Conservation (phyloP, 2,329 filamentous ascomycete genomes). For the Aspergillus japonicus region DNA sequence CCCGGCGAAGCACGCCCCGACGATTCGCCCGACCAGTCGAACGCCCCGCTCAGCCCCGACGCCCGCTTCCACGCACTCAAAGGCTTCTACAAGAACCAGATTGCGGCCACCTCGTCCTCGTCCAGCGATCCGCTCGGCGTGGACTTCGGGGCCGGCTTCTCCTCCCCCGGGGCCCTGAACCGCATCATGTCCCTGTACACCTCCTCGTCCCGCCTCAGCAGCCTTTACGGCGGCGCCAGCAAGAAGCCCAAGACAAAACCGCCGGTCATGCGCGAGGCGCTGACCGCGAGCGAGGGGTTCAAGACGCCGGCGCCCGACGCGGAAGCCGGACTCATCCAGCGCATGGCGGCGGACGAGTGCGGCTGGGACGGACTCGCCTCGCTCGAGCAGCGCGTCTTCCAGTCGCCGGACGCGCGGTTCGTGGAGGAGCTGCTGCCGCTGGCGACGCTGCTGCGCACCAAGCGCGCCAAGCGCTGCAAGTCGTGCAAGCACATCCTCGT, state of each 20-base stretch:
- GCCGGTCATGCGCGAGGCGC: conserved; percentile 77
- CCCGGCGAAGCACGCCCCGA: conserved; percentile 29
- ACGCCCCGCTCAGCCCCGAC: conserved; percentile 56
- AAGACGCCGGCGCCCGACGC: conserved; percentile 58
- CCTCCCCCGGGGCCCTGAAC: conserved; percentile 76
- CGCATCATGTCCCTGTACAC: conserved; percentile 93
- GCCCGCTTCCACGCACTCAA: conserved; percentile 73
- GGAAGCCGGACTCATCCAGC: conserved; percentile 61
- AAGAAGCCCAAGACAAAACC: conserved; percentile 68
- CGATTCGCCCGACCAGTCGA: conserved; percentile 34
- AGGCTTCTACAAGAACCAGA: conserved; percentile 77
- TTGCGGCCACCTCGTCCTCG: conserved; percentile 61
- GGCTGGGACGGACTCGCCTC: conserved; percentile 66
- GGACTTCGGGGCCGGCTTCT: conserved; percentile 51
- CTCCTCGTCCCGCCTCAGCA: conserved; percentile 52
- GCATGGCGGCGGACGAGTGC: conserved; percentile 51
- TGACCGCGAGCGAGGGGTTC: conserved; percentile 69
- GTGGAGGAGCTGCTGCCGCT: conserved; percentile 74
- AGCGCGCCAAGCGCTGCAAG: conserved; percentile 89
- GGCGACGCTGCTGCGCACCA: conserved; percentile 80
- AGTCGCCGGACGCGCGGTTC: conserved; percentile 59
- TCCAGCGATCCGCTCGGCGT: conserved; percentile 54
- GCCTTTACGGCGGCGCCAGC: conserved; percentile 50
- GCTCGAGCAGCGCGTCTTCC: conserved; percentile 51
- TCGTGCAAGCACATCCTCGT: conserved; percentile 92